Evolutionary conservation across 805 yeast genomes (phyloP).

Genomic region (Kazachstania africana): DNA sequence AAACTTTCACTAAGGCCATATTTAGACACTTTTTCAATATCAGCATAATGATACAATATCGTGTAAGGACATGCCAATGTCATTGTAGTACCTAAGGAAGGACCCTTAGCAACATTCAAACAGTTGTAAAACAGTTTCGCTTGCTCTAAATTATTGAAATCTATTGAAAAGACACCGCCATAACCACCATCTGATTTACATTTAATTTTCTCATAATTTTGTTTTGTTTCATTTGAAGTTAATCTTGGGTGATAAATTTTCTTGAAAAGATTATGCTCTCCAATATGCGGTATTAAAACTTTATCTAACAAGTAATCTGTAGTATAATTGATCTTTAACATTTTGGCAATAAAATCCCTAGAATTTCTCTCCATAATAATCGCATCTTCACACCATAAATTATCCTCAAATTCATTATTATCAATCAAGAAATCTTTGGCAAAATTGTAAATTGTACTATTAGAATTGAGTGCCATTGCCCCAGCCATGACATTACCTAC

Average conservation of each 20-base stretch:
- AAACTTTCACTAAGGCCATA: constrained; percentile 77
- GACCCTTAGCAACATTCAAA: constrained; percentile 48
- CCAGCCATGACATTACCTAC: constrained; percentile 89
- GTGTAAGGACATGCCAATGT: constrained; percentile 78
- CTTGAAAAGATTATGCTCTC: constrained; percentile 36
- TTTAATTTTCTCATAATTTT: constrained; percentile 60
- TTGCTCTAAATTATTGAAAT: constrained; percentile 49
- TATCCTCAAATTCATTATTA: constrained; percentile 51
- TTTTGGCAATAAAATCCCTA: constrained; percentile 69
- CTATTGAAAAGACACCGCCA: constrained; percentile 73
- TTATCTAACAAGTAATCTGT: constrained; percentile 40
- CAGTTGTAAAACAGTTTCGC: constrained; percentile 69
- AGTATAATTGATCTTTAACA: constrained; percentile 39
- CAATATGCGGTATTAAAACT: constrained; percentile 30
- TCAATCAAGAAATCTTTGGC: constrained; percentile 27
- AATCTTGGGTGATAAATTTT: constrained; percentile 63
- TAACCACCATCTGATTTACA: constrained; percentile 64
- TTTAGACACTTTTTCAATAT: constrained; percentile 63
- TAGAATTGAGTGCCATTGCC: constrained; percentile 65
- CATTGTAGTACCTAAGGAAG: constrained; percentile 83
- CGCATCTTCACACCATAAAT: constrained; percentile 85
- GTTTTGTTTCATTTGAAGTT: constrained; percentile 33
- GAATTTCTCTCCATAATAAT: constrained; percentile 85
- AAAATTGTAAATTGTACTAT: constrained; percentile 40
- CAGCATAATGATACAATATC: constrained; percentile 59